Evolutionary conservation across 176 grass and related monocot species (phyloP), one percentile per base, ranked within the genome.

Genomic region (Juncus effusus): DNA sequence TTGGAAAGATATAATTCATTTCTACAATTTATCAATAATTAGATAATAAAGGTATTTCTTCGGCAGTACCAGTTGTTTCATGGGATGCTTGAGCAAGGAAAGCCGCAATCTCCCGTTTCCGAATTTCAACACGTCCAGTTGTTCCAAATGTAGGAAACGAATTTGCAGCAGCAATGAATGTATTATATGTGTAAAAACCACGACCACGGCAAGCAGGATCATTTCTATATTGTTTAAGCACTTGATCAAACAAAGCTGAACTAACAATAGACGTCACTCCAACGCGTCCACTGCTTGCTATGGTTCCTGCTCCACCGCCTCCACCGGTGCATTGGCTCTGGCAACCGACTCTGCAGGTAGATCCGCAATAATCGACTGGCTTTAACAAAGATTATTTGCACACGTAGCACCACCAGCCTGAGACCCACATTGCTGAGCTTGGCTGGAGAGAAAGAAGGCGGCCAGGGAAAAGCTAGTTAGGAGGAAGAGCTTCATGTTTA

Each of bases 71-170:
- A 0, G 82, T 79, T 16, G 78, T 90, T 78, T 82, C 79, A 69
- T 90, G 86, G 16, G 86, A 85, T n/a, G 86, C 82, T 59, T 82
- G 76, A 0, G 10, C 82, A 36, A 85, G 73, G 82, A 90, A 90
- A 6, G 86, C 82, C 0, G 76, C 79, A 50, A 85, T 16, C 72
- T 85, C 79, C 1, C 79, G 66, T 61, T 82, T 85, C 12, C 7
- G 41, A 12, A 14, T 62, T 41, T 47, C 52, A 0, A 3, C 0
- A 41, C 16, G 6, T 19, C 78, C 82, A 0, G 71, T 79, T 7
- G 70, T 78, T 54, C 55, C 82, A 11, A 85, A 85, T 14, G 10
- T 44, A 1, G 28, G 2, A 76, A 85, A 82, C 0, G 78, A 42
- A 68, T 40, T 38, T 3, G 83, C 87, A 14, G 83, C 87, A 10